Evolutionary conservation across 192 early-diverging fungal species (phyloP), one percentile per base, ranked within the genome.

Genomic region (Backusella sp.): DNA sequence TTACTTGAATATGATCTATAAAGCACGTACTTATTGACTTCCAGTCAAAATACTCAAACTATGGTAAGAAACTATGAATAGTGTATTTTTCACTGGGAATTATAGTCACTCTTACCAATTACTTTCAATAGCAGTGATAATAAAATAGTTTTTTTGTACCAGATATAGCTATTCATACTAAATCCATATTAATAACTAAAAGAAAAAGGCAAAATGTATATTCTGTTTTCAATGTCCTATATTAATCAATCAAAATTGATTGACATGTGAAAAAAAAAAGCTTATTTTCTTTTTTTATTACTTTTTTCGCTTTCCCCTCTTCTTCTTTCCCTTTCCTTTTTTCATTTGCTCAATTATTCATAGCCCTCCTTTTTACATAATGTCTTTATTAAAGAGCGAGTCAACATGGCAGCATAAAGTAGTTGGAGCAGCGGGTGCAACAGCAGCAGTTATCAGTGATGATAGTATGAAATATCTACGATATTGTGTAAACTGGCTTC

Each of bases 401-500:
- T 28, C 12, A 28, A 39, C 19, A 52, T 93, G 92, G 92, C 78
- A 84, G n/a, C 87, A 88, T 68, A 76, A 90, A 23, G 86, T 93
- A 12, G 87, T 88, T 37, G 86, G 85, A 15, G 88, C 89, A 1
- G 89, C 89, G 0, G 89, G 90, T 59, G 78, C 91, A 7, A 90
- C 92, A 6, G 93, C 91, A 6, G 87, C 94, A 73, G 90, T 94
- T 23, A 89, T 95, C 26, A 93, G 92, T 73, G 95, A 96, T 74
- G 96, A 98, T 80, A 92, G 92, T 73, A 89, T 97, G 86, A 87
- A 90, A 75, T 92, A 91, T 70, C 82, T 98, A 66, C 88, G 91
- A 73, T 98, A 97, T 81, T 98, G 96, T 82, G 81, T 96, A 34
- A 87, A 93, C 76, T 96, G 93, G 93, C 80, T 97, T 8, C 88